Percentiles rank a stretch among this genome's conserved stretches.
Conservation (phyloP, 2,329 filamentous ascomycete species). For the Paecilomyces formosus region DNA sequence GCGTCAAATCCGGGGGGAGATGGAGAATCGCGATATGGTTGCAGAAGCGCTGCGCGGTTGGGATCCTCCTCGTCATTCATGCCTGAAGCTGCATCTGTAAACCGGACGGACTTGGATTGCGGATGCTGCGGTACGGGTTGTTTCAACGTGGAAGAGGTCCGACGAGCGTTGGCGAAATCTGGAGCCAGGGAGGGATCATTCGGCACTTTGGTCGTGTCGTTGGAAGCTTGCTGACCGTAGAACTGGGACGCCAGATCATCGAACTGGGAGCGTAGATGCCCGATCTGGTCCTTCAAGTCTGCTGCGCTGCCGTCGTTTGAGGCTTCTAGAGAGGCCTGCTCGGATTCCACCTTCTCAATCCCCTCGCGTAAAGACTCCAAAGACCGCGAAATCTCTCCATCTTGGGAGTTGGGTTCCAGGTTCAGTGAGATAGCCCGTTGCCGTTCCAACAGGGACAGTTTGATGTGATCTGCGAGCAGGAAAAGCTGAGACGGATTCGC, state of each 20-base stretch:
- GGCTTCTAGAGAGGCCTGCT: constrained; percentile 53
- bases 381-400: constrained; percentile 81
- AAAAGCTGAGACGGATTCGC: constrained; percentile 66
- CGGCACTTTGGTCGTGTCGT: constrained; percentile 49
- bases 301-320: constrained; percentile 44
- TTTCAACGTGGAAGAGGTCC: constrained; percentile 33
- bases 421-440: constrained; percentile 77
- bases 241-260: constrained; percentile 74
- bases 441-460: constrained; percentile 86
- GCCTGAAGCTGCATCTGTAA: constrained; percentile 58
- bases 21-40: constrained; percentile 53
- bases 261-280: constrained; percentile 65
- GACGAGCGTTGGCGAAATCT: constrained; percentile 58
- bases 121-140: constrained; percentile 38
- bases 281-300: constrained; percentile 59
- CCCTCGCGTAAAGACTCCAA: constrained; percentile 80
- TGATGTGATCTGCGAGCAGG: constrained; percentile 92
- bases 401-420: constrained; percentile 70
- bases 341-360: constrained; percentile 60
- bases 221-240: constrained; percentile 53
- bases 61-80: constrained; percentile 43
- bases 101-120: constrained; percentile 70
- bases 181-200: constrained; percentile 56
- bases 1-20: constrained; percentile 42
- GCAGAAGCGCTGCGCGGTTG: constrained; percentile 53